Evolutionary conservation across 345 rosid genomes (phyloP).

Genomic region (Kernera saxatilis): DNA sequence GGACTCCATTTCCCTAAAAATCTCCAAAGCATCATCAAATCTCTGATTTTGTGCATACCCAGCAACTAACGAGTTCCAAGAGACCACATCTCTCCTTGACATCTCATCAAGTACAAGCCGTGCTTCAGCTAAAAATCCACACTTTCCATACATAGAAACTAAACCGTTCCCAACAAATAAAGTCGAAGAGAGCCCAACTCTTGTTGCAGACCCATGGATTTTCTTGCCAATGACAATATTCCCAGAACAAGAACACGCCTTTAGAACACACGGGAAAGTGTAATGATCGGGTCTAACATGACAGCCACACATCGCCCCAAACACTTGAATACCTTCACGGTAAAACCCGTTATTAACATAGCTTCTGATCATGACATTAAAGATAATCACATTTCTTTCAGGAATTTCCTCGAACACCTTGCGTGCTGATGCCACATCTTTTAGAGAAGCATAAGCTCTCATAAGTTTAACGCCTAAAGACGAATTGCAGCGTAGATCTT

Average conservation of each 20-base stretch:
- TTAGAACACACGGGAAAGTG: constrained; percentile 64
- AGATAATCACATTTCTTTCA: constrained; percentile 55
- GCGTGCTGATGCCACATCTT: constrained; percentile 45
- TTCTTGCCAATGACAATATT: constrained; percentile 49
- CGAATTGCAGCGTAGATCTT: constrained; percentile 31
- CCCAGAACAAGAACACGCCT: constrained; percentile 61
- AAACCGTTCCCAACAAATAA: constrained; percentile 60
- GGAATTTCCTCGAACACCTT: constrained; percentile 63
- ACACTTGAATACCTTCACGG: constrained; percentile 43
- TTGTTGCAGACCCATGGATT: constrained; percentile 45
- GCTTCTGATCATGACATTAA: constrained; percentile 75
- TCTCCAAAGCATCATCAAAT: constrained; percentile 58
- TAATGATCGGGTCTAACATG: constrained; percentile 54
- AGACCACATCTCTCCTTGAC: constrained; percentile 56
- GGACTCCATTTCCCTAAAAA: constrained; percentile 58
- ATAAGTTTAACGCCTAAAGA: constrained; percentile 57
- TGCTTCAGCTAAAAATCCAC: constrained; percentile 54
- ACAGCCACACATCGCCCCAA: constrained; percentile 35
- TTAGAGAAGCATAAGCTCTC: constrained; percentile 46
- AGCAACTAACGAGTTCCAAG: constrained; percentile 75
- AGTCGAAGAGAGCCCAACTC: constrained; percentile 51
- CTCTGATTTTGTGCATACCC: constrained; percentile 55
- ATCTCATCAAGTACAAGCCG: constrained; percentile 52
- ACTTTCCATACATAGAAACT: constrained; percentile 69
- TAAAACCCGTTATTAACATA: constrained; percentile 46